Base-by-base conservation (phyloP, 805 yeast species). In the Schwanniomyces vanrijiae region DNA sequence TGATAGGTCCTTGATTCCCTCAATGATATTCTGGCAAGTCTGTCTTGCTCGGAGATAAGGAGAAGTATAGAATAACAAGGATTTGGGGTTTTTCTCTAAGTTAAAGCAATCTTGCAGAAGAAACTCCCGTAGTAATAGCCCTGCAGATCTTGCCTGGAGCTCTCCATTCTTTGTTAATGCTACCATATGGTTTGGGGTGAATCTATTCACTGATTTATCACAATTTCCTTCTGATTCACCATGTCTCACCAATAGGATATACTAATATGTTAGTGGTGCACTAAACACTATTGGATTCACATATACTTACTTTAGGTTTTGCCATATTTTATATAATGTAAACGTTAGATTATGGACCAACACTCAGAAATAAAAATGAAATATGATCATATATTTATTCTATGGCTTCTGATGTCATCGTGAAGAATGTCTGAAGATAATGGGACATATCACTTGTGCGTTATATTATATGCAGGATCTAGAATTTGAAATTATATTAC, bases 151-250 rank as follows among this genome's bases (percentile, higher is more conserved):
- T 0, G 90, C 88, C 56, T 86, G 90, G 5, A 55, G 52, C 59
- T 82, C 86, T 0, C 97, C 97, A 10, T 72, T 69, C 8, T 69
- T 75, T 0, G 97, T 91, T 42, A 91, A 68, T 5, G 86, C 79
- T 3, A 91, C 85, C 55, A 78, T 71, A 66, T 91, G 97, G 64
- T 91, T 91, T 1, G 97, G 90, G 1, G 84, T 80, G 58, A 76
- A 75, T 46, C 85, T 73, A 63, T 91, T 91, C 44, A 91, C 90
- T 1, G 82, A 69, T 61, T 91, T 90, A 65, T 91, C 96, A 54
- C 81, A 81, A 66, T 91, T 91, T 7, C 96, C 95, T 59, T 88
- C 95, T 4, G 94, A 86, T 60, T 91, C 97, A 21, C 97, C 97
- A 62, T 91, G 97, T 53, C 97, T 82, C 10, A 91, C 83, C 22